Percentiles rank a stretch among this genome's conserved stretches.
Evolutionary conservation across 495 filamentous ascomycete genomes (phyloP).

Genomic region (Hyaloscypha bicolor): DNA sequence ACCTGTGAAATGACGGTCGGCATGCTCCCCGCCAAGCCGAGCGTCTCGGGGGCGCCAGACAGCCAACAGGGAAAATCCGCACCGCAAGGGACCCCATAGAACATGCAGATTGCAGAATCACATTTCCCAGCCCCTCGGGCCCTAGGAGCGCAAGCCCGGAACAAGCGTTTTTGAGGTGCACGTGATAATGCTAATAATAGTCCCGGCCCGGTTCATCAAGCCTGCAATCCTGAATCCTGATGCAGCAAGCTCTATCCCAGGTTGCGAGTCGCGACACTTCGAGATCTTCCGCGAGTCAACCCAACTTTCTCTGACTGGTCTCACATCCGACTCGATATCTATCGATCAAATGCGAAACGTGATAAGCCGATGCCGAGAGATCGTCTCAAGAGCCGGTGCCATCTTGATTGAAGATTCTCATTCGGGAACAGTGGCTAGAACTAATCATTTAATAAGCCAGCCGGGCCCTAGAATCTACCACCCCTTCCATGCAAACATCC

Average conservation of each 20-base stretch:
- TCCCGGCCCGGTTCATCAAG: too few species aligned
- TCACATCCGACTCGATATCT: neutral
- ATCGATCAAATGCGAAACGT: neutral
- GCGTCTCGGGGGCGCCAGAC: too few species aligned
- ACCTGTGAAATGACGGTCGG: neutral
- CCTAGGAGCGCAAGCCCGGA: neutral
- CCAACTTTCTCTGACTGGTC: neutral
- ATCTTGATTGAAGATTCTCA: neutral
- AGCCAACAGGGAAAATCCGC: too few species aligned
- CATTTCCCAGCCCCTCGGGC: neutral
- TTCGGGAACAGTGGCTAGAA: neutral
- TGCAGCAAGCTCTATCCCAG: neutral
- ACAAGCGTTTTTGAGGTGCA: neutral
- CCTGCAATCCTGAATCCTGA: too few species aligned
- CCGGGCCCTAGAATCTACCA: slow-evolving; percentile 2
- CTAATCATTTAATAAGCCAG: too few species aligned
- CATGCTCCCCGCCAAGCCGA: too few species aligned
- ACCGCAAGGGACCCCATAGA: too few species aligned
- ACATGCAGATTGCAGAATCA: too few species aligned
- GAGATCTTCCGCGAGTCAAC: neutral
- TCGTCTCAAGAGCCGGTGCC: slow-evolving; percentile 4
- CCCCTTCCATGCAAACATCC: neutral
- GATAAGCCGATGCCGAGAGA: neutral
- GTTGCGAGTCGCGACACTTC: neutral
- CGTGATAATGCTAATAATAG: too few species aligned